A percentile compares a stretch with the other conserved stretches of the same genome.
Evolutionary conservation across 768 basidiomycete genomes (phyloP).

Genomic region (Leccinum obscurum): DNA sequence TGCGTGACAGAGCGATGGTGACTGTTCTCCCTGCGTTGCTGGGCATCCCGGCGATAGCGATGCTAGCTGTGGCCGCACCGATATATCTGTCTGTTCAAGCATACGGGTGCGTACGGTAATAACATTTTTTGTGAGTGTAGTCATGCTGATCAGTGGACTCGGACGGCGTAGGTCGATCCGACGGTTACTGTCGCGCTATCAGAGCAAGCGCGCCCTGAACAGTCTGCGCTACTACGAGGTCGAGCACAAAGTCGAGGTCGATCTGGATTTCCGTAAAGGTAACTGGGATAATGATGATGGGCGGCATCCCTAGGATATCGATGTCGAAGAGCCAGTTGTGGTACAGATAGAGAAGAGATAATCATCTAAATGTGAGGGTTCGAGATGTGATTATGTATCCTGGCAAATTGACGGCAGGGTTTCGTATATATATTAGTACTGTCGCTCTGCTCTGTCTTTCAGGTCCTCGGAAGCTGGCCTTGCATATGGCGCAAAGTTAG

Average conservation of each 20-base stretch:
- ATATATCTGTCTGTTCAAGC: neutral
- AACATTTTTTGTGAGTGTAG: neutral
- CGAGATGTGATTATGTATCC: neutral
- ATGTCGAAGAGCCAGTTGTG: neutral
- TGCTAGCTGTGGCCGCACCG: neutral
- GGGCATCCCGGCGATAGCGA: conserved; percentile 1
- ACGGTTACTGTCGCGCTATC: neutral
- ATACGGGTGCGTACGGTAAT: neutral
- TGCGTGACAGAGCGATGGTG: conserved; percentile 2
- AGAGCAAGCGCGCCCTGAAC: neutral
- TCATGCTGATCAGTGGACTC: neutral
- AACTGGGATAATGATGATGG: neutral
- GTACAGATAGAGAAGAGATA: neutral
- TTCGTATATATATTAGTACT: too few species aligned
- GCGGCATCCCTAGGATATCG: neutral
- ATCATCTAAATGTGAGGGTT: too few species aligned
- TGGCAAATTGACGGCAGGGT: too few species aligned
- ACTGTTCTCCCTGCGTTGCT: conserved; percentile 5
- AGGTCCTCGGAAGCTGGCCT: too few species aligned
- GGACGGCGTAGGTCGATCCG: neutral
- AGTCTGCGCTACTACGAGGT: neutral
- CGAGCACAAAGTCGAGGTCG: neutral
- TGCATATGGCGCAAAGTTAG: too few species aligned
- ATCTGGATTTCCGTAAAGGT: neutral
- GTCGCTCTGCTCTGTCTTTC: too few species aligned